A percentile compares a stretch with the other conserved stretches of the same genome.
These are phyloP conservation scores for Pseudognaphalium luteoalbum DNA, from an alignment of 129 eudicot genomes.

Conservation along the genomic window DNA sequence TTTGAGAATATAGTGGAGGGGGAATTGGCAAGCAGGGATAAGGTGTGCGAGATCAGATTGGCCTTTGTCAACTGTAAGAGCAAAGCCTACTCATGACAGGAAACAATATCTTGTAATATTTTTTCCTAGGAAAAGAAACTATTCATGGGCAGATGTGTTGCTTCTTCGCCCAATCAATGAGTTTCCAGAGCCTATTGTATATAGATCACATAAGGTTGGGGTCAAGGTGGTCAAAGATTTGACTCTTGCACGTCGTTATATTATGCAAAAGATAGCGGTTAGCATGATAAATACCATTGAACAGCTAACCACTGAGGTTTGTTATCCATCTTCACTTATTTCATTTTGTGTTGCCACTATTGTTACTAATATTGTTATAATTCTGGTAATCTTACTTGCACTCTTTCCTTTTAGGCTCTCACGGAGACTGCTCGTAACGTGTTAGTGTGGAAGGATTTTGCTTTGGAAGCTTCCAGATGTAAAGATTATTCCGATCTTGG, in stretches of 20 bases:
- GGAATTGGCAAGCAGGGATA: slow-evolving; percentile 97
- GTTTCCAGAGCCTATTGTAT: slow-evolving; percentile 85
- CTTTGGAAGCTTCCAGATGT: slow-evolving; percentile 88
- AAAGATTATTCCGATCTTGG: slow-evolving; percentile 87
- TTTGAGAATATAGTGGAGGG: slow-evolving; percentile 74
- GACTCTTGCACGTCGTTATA: slow-evolving; percentile 76
- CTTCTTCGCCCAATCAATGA: slow-evolving; percentile 89
- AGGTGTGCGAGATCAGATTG: slow-evolving; percentile 88
- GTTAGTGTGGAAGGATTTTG: slow-evolving; percentile 88
- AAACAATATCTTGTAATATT: slow-evolving; percentile 90
- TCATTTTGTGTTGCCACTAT: slow-evolving; percentile 4
- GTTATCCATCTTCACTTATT: slow-evolving; percentile 22
- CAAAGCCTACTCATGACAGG: slow-evolving; percentile 95
- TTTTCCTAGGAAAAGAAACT: slow-evolving; percentile 77
- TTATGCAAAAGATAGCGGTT: slow-evolving; percentile 86
- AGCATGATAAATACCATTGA: slow-evolving; percentile 77
- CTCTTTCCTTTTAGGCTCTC: slow-evolving; percentile 53
- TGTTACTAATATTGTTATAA: neutral
- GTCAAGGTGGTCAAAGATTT: slow-evolving; percentile 78
- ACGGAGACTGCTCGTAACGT: slow-evolving; percentile 72
- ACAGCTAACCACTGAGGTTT: slow-evolving; percentile 72
- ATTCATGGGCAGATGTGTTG: slow-evolving; percentile 91
- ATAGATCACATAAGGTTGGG: slow-evolving; percentile 71
- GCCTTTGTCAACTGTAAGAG: slow-evolving; percentile 82
- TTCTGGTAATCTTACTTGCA: neutral